Conservation (phyloP, 2,329 filamentous ascomycete genomes). For the Didymellaceae sp. region DNA sequence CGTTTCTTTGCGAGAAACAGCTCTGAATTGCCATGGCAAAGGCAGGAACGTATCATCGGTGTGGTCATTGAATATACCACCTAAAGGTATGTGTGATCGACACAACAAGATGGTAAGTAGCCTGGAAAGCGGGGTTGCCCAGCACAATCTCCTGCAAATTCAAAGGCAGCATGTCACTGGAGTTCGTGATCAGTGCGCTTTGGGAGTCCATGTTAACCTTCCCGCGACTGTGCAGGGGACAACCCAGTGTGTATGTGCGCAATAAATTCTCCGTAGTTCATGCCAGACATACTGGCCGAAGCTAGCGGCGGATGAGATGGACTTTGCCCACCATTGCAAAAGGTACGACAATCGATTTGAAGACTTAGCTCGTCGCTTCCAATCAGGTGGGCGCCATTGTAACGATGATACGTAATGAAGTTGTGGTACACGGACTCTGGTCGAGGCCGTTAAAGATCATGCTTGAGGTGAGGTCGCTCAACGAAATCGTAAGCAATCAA, state of each 20-base stretch:
- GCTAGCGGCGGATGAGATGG: background rate
- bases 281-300: background rate
- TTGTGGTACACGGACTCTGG: background rate
- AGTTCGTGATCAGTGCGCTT: background rate
- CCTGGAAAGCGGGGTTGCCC: constrained; percentile 8
- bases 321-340: background rate
- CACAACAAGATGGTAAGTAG: background rate
- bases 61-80: background rate
- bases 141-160: constrained; percentile 1
- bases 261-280: background rate
- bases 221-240: background rate
- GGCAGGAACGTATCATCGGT: background rate
- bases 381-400: background rate
- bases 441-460: background rate
- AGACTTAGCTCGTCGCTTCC: no score
- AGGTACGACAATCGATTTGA: background rate
- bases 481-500: background rate
- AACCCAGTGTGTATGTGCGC: background rate
- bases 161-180: background rate
- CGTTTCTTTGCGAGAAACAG: no score
- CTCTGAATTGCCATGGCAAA: no score
- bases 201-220: no score
- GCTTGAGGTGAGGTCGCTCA: no score
- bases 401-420: constrained; percentile 1
- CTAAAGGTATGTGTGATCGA: background rate